These are phyloP conservation scores for Fusarium sarcochroum DNA, from an alignment of 2,329 filamentous ascomycete genomes.

Conservation along the genomic window DNA sequence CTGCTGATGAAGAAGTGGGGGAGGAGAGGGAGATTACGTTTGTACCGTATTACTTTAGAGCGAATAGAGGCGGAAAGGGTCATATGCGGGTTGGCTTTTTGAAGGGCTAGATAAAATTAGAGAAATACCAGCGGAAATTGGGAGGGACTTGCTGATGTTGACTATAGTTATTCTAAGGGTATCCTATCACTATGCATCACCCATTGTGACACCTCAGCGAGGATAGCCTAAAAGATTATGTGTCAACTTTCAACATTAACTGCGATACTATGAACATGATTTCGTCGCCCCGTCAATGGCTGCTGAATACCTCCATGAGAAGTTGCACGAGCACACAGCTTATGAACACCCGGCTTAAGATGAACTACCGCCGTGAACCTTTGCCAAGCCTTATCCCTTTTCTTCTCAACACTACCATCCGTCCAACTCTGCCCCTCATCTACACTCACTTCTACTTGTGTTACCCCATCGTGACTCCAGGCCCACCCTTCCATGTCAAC, in stretches of 20 bases:
- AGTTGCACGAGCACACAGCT: background rate
- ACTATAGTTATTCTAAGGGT: too few species aligned
- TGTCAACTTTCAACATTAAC: constrained; percentile 51
- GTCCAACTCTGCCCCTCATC: background rate
- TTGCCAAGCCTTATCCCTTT: constrained; percentile 5
- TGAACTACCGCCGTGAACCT: background rate
- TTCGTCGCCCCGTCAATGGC: background rate
- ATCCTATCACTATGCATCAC: too few species aligned
- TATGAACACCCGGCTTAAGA: rapidly evolving
- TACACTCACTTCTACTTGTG: background rate
- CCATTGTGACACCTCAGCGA: too few species aligned
- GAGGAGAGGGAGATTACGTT: background rate
- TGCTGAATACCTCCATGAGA: background rate
- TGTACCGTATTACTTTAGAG: constrained; percentile 32
- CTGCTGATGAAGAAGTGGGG: background rate
- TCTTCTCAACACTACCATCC: background rate
- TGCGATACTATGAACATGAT: background rate
- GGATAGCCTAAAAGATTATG: too few species aligned
- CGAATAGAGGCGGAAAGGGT: constrained; percentile 24
- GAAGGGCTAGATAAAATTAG: background rate
- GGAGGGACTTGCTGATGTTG: too few species aligned
- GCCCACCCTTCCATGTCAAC: constrained; percentile 6
- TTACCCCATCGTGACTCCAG: constrained; percentile 6
- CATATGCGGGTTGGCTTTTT: constrained; percentile 40
- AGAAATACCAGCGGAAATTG: too few species aligned